Base-by-base conservation (phyloP, 1,284 basidiomycete genomes). In the Taiwanofungus camphoratus region DNA sequence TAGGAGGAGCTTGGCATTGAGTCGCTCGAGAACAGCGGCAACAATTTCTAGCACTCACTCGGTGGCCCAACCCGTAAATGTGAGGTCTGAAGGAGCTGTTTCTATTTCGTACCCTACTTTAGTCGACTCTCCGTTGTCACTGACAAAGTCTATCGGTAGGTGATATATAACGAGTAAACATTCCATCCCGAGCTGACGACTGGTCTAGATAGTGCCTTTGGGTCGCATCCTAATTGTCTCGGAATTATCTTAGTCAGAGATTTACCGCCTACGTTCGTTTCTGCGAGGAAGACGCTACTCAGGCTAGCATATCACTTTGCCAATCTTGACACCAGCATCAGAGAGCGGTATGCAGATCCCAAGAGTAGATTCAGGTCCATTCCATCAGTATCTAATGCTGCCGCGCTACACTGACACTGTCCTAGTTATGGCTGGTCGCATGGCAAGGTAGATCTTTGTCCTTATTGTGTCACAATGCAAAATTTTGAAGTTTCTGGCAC, bases 371-470 rank as follows among this genome's bases (percentile, higher is more conserved):
- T 87, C 52, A 88, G 85, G 87, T 83, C 48, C 40, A 68, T 27
- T 21, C 46, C 15, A 18, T n/a, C 6, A 15, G 34, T 23, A 3
- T 22, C 40, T 13, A 45, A 36, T 13, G 7, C 39, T 34, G 12
- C 23, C 9, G n/a, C 16, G 20, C 32, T 36, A 35, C 19, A 11
- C 19, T 24, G 15, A 36, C 29, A 3, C n/a, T 31, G 15, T 13
- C 7, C 5, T 31, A 47, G 46, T 19, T 94, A 92, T 62, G 92
- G 92, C 16, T 96, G 92, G 92, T 89, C 85, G 32, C 87, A 92
- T 64, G 92, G 92, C 41, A 94, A 94, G 73, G 84, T 82, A 41
- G 12, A 39, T 22, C 12, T 22, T 13, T 11, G 8, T 2, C 5
- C 13, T 16, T 12, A 29, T 11, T 30, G 11, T 16, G 15, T 6